These are phyloP conservation scores for Plasmodium billcollinsi DNA, from an alignment of 169 alveolate genomes.

Conservation along the genomic window DNA sequence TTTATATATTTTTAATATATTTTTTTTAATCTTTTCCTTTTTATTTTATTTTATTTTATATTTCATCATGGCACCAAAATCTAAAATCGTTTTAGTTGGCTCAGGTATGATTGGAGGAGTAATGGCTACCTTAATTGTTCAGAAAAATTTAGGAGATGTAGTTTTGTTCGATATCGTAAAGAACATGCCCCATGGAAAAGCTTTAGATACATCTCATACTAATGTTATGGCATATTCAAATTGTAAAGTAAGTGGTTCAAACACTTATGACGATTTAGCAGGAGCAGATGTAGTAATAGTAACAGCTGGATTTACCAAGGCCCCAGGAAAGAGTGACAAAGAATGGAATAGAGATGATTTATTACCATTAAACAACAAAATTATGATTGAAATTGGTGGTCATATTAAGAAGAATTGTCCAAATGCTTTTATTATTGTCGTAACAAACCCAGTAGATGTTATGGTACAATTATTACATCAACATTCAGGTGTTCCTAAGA, in stretches of 20 bases:
- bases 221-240: constrained; percentile 84
- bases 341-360: constrained; percentile 91
- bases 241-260: constrained; percentile 81
- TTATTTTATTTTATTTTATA: background rate
- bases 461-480: constrained; percentile 86
- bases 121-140: constrained; percentile 86
- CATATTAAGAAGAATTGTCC: constrained; percentile 89
- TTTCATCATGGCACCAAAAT: constrained; percentile 38
- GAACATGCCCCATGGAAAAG: constrained; percentile 90
- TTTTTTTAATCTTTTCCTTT: too few species aligned
- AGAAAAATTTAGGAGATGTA: constrained; percentile 88
- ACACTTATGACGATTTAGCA: constrained; percentile 78
- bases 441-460: constrained; percentile 92
- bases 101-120: constrained; percentile 91
- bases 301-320: constrained; percentile 88
- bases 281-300: constrained; percentile 90
- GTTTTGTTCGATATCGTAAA: constrained; percentile 87
- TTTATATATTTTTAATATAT: too few species aligned
- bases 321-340: constrained; percentile 83
- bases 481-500: constrained; percentile 89
- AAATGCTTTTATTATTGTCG: constrained; percentile 88
- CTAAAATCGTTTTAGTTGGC: constrained; percentile 88
- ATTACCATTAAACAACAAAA: constrained; percentile 86
- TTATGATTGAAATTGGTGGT: constrained; percentile 88
- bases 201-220: constrained; percentile 85